Evolutionary conservation across 2,329 filamentous ascomycete genomes (phyloP), one percentile per base, ranked within the genome.

Genomic region (Nemania sp.): DNA sequence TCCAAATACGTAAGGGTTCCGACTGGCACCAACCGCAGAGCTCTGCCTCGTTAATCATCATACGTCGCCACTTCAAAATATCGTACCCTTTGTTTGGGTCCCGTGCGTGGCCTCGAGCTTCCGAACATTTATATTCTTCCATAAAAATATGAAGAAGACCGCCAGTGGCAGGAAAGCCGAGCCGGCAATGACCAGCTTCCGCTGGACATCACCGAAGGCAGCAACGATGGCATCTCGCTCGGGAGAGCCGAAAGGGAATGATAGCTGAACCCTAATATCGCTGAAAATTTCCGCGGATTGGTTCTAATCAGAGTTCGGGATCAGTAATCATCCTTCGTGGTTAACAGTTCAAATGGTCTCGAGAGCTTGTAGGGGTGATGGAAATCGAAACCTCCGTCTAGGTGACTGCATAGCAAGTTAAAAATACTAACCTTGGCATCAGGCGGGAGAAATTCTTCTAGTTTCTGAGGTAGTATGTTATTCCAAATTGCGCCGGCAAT

Each of bases 51-150:
- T n/a, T n/a, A n/a, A n/a, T n/a, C n/a, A n/a, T n/a, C n/a, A n/a
- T n/a, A n/a, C n/a, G n/a, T n/a, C n/a, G 6, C 3, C 15, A 51
- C 17, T 17, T 14, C 42, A 52, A 28, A 52, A 47, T 2, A 52
- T 15, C 8, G 46, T 41, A 8, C 36, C 49, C n/a, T 26, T 33
- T 8, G 6, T 46, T 22, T 42, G 26, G 14, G 19, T 39, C n/a
- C 49, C 40, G 19, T 26, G 33, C 3, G 19, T 31, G 26, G 24
- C 49, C 26, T 52, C 49, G 12, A 52, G 28, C 15, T 15, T 17
- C 17, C 48, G 47, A 14, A 52, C 42, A 14, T 52, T 52, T 33
- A 52, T n/a, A 19, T 52, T 52, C 42, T 41, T 52, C 48, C 48
- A 50, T 17, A 50, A 2, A 28, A 52, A 24, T n/a, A 52, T 41